Evolutionary conservation across 2,329 filamentous ascomycete genomes (phyloP).

Genomic region (Ceratocystis ficicola): DNA sequence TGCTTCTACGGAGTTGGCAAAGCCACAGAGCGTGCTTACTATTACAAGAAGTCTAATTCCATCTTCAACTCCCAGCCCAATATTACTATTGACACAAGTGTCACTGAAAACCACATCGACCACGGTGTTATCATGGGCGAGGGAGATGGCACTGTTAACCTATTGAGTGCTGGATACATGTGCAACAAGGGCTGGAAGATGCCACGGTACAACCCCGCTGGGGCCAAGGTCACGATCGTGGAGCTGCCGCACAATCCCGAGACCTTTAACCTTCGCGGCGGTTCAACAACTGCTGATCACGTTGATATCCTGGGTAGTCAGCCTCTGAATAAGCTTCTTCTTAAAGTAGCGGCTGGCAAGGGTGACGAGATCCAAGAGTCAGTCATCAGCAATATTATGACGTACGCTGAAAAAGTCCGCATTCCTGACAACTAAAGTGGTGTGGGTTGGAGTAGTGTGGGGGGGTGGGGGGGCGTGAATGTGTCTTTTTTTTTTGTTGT

Average conservation of each 20-base stretch:
- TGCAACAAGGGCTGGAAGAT: slow-evolving; percentile 90
- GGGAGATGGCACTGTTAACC: slow-evolving; percentile 87
- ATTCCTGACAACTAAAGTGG: slow-evolving; percentile 53
- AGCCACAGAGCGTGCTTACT: slow-evolving; percentile 84
- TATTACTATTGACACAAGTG: slow-evolving; percentile 57
- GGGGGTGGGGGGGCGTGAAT: not conserved
- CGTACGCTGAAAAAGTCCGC: slow-evolving; percentile 74
- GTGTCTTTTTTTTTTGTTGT: not conserved
- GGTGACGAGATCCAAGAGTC: slow-evolving; percentile 67
- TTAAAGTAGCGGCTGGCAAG: slow-evolving; percentile 73
- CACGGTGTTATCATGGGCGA: slow-evolving; percentile 93
- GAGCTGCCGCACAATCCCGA: slow-evolving; percentile 98
- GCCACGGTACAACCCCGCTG: slow-evolving; percentile 83
- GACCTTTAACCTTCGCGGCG: slow-evolving; percentile 69
- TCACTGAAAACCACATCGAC: slow-evolving; percentile 53
- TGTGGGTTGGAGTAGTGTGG: not conserved
- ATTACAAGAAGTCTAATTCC: slow-evolving; percentile 60
- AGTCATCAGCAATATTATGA: slow-evolving; percentile 66
- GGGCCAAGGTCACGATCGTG: slow-evolving; percentile 66
- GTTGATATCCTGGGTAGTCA: slow-evolving; percentile 89
- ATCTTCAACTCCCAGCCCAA: slow-evolving; percentile 52
- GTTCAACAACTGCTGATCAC: slow-evolving; percentile 68
- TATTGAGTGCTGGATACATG: slow-evolving; percentile 93
- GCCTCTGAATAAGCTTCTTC: slow-evolving; percentile 78
- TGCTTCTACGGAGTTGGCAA: slow-evolving; percentile 97